Percentiles rank a stretch among this genome's conserved stretches.
These are phyloP conservation scores for Stagonosporopsis rhizophila DNA, from an alignment of 2,329 filamentous ascomycete genomes.

Conservation along the genomic window DNA sequence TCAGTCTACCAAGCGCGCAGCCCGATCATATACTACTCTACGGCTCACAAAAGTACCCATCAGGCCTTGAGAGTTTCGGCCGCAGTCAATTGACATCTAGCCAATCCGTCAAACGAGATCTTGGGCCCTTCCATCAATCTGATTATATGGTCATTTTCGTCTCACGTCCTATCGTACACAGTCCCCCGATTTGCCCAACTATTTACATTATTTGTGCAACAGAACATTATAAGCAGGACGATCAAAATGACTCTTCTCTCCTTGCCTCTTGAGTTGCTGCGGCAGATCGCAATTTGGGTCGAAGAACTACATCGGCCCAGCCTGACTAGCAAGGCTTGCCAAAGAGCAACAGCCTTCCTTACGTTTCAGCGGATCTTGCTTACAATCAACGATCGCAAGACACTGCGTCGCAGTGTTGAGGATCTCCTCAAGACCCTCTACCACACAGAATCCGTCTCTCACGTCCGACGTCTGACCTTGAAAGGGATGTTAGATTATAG, in stretches of 20 bases:
- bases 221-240: background rate
- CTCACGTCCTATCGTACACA: too few relatives aligned
- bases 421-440: conserved; percentile 22
- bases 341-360: conserved; percentile 20
- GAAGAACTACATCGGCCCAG: conserved; percentile 25
- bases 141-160: too few relatives aligned
- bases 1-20: too few relatives aligned
- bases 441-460: conserved; percentile 22
- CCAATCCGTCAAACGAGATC: too few relatives aligned
- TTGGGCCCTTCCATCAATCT: too few relatives aligned
- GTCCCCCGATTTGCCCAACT: too few relatives aligned
- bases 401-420: conserved; percentile 17
- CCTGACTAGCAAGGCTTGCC: conserved; percentile 29
- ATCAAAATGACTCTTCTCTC: background rate
- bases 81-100: too few relatives aligned
- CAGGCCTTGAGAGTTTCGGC: too few relatives aligned
- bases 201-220: too few relatives aligned
- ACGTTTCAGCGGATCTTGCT: conserved; percentile 23
- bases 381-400: conserved; percentile 17
- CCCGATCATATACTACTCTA: too few relatives aligned
- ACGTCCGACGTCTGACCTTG: conserved; percentile 26
- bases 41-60: too few relatives aligned
- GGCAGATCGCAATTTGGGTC: conserved; percentile 26
- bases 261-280: conserved; percentile 27
- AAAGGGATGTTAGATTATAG: conserved; percentile 23